These are phyloP conservation scores for Paraconiothyrium brasiliense DNA, from an alignment of 2,329 filamentous ascomycete genomes.

Conservation along the genomic window DNA sequence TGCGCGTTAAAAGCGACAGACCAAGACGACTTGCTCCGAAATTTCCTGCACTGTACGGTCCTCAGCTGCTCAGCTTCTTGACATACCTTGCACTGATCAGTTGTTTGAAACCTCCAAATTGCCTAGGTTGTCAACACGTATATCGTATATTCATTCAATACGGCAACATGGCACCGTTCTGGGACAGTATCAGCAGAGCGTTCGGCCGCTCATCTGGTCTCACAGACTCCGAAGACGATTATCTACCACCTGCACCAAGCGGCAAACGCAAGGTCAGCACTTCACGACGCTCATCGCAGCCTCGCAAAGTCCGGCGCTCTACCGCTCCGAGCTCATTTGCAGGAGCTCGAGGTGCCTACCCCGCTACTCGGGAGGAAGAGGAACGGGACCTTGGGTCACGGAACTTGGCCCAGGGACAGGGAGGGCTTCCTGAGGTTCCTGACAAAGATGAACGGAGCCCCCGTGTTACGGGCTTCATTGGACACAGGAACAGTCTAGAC, in stretches of 20 bases:
- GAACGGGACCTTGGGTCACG: background rate
- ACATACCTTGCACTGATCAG: background rate
- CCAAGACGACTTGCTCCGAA: background rate
- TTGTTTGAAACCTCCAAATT: background rate
- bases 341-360: background rate
- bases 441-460: background rate
- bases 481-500: background rate
- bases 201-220: background rate
- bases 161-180: background rate
- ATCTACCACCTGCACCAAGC: background rate
- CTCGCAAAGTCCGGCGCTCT: background rate
- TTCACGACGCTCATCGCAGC: background rate
- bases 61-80: background rate
- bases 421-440: background rate
- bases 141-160: background rate
- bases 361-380: background rate
- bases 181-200: background rate
- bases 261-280: conserved; percentile 4
- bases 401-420: background rate
- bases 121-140: background rate
- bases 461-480: background rate
- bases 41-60: background rate
- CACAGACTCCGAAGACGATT: background rate
- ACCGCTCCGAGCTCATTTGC: too few species aligned
- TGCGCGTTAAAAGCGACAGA: background rate